These are phyloP conservation scores for Capronia americana DNA, from an alignment of 2,329 filamentous ascomycete genomes.

Conservation along the genomic window DNA sequence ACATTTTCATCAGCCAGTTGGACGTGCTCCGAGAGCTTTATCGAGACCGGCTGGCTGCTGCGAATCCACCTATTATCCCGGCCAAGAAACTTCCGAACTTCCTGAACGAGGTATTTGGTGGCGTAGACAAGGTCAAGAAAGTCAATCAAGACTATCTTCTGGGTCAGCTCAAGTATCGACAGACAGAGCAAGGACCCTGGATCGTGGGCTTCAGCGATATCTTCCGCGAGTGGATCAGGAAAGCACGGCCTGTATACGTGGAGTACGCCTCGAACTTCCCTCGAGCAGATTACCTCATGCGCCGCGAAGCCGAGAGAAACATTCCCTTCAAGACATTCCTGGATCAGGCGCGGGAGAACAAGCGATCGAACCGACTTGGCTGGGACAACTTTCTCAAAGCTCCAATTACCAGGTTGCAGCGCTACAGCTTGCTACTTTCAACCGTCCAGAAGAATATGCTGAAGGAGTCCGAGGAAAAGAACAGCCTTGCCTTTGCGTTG, in stretches of 20 bases:
- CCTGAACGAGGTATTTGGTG: slow-evolving; percentile 84
- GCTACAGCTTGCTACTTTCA: slow-evolving; percentile 81
- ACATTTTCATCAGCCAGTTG: slow-evolving; percentile 86
- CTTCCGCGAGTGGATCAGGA: slow-evolving; percentile 97
- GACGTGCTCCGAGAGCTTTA: slow-evolving; percentile 86
- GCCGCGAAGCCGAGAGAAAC: slow-evolving; percentile 83
- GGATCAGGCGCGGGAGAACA: slow-evolving; percentile 78
- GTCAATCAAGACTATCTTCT: slow-evolving; percentile 93
- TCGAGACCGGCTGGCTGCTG: slow-evolving; percentile 74
- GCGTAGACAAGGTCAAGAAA: slow-evolving; percentile 82
- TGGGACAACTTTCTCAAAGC: slow-evolving; percentile 96
- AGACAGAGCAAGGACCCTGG: slow-evolving; percentile 96
- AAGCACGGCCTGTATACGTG: slow-evolving; percentile 85
- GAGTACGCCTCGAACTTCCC: slow-evolving; percentile 91
- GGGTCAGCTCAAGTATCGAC: slow-evolving; percentile 92
- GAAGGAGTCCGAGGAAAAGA: slow-evolving; percentile 86
- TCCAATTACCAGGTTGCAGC: slow-evolving; percentile 89
- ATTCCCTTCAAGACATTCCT: slow-evolving; percentile 85
- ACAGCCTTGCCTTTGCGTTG: slow-evolving; percentile 81
- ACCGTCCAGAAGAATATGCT: slow-evolving; percentile 85
- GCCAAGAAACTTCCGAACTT: slow-evolving; percentile 81
- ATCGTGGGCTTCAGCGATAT: slow-evolving; percentile 94
- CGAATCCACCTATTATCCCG: slow-evolving; percentile 80
- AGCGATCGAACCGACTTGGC: slow-evolving; percentile 79
- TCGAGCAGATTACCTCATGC: slow-evolving; percentile 79